Evolutionary conservation across 495 filamentous ascomycete genomes (phyloP).

Genomic region (Penicillium egyptiacum): DNA sequence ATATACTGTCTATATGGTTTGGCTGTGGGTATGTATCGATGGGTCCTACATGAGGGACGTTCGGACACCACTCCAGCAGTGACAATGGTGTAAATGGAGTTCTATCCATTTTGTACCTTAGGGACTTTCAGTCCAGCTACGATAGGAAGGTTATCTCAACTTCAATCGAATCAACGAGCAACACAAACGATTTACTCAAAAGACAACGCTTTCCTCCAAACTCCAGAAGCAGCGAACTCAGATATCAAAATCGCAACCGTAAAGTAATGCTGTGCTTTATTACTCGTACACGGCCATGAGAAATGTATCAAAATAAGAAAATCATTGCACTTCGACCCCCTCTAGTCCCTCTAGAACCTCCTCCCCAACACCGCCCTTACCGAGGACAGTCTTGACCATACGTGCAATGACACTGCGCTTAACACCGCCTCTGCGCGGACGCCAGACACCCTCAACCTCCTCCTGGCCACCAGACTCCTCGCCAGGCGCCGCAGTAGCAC

Average conservation of each 20-base stretch:
- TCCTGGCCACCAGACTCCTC: conserved; percentile 44
- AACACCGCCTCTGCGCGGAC: conserved; percentile 70
- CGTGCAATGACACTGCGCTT: conserved; percentile 64
- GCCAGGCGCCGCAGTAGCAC: conserved; percentile 33
- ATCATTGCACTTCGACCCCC: conserved; percentile 47
- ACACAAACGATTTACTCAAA: neutral
- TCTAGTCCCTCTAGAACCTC: conserved; percentile 81
- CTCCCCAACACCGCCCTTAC: conserved; percentile 73
- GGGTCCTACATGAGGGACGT: conserved; percentile 2
- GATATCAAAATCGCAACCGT: conserved; percentile 2
- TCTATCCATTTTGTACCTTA: conserved; percentile 9
- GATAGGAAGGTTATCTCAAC: neutral
- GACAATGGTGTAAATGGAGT: neutral
- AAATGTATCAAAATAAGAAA: neutral
- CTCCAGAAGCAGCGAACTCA: conserved; percentile 5
- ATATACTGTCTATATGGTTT: neutral
- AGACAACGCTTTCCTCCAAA: conserved; percentile 5
- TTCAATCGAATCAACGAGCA: neutral
- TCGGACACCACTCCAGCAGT: neutral
- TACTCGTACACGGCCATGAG: conserved; percentile 1
- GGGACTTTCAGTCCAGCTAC: conserved; percentile 1
- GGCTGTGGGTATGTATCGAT: neutral
- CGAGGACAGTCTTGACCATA: conserved; percentile 66
- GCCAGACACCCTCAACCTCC: conserved; percentile 73
- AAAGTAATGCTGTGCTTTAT: neutral